Evolutionary conservation across 352 stramenopile species (phyloP).

Genomic region (Globisporangium mamillatum): DNA sequence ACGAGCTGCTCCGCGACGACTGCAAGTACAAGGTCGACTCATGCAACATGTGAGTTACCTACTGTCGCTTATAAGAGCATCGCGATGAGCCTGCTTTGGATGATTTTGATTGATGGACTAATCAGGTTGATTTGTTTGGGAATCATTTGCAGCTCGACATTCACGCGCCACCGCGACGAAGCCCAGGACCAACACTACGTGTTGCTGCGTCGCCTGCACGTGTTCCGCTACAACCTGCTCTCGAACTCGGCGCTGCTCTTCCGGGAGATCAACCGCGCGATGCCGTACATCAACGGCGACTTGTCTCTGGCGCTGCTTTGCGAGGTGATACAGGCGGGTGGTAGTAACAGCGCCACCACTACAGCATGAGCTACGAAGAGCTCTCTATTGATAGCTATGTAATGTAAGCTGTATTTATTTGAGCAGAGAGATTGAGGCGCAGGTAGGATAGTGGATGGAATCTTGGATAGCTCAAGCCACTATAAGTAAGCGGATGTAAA

Average conservation of each 20-base stretch:
- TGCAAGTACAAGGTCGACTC: neutral
- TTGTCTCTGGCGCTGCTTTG: conserved; percentile 45
- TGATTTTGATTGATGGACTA: neutral
- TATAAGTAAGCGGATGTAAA: too few species aligned
- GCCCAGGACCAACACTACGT: neutral
- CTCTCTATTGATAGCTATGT: neutral
- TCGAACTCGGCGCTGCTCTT: conserved; percentile 37
- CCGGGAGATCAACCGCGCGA: conserved; percentile 31
- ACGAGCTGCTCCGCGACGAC: neutral
- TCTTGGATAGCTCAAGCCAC: too few species aligned
- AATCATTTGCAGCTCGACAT: neutral
- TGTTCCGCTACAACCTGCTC: conserved; percentile 47
- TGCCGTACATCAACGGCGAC: conserved; percentile 48
- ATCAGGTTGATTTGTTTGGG: neutral
- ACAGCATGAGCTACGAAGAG: neutral
- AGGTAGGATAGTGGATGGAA: neutral
- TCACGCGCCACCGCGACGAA: neutral
- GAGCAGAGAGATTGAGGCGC: neutral
- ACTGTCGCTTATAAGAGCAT: neutral
- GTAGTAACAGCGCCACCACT: neutral
- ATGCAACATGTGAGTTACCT: neutral
- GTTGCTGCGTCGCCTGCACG: conserved; percentile 22
- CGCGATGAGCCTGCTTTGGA: neutral
- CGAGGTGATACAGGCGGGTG: conserved; percentile 15
- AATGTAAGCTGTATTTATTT: neutral